These are phyloP conservation scores for Cnidoscolus chayamansa DNA, from an alignment of 441 rosid species.

Conservation along the genomic window DNA sequence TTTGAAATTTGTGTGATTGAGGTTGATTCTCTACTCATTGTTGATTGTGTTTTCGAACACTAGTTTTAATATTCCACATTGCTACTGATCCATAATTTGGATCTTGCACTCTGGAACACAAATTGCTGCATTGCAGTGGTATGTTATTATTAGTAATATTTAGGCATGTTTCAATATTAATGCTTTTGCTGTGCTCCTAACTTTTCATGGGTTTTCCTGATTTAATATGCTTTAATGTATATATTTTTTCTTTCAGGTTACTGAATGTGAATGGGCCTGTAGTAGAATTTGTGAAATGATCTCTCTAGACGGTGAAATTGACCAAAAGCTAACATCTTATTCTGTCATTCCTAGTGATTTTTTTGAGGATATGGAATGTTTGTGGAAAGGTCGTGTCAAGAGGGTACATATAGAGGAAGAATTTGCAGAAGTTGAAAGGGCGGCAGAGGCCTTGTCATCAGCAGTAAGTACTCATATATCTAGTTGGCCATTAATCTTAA, in stretches of 20 bases:
- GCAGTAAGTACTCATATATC: slow-evolving; percentile 47
- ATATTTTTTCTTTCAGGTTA: slow-evolving; percentile 46
- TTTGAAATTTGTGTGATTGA: no score
- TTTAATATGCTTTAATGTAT: background rate
- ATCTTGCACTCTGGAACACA: background rate
- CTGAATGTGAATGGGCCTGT: slow-evolving; percentile 70
- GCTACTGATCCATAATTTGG: no score
- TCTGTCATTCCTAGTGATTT: slow-evolving; percentile 67
- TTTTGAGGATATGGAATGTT: slow-evolving; percentile 87
- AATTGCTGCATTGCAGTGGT: background rate
- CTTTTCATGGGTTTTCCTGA: background rate
- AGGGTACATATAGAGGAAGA: slow-evolving; percentile 71
- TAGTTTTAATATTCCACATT: background rate
- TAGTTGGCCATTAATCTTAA: no score
- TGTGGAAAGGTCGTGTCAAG: slow-evolving; percentile 87
- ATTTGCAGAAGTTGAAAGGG: slow-evolving; percentile 55
- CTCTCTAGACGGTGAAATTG: slow-evolving; percentile 63
- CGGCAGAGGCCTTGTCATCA: slow-evolving; percentile 66
- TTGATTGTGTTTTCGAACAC: background rate
- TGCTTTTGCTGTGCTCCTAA: background rate
- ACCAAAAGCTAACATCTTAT: slow-evolving; percentile 42
- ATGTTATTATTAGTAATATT: background rate
- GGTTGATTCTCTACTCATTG: background rate
- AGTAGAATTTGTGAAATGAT: slow-evolving; percentile 67
- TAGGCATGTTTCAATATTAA: background rate